Evolutionary conservation across 225 moss, liverwort and hornwort species (phyloP), one percentile per base, ranked within the genome.

Genomic region (Marchantia polymorpha): DNA sequence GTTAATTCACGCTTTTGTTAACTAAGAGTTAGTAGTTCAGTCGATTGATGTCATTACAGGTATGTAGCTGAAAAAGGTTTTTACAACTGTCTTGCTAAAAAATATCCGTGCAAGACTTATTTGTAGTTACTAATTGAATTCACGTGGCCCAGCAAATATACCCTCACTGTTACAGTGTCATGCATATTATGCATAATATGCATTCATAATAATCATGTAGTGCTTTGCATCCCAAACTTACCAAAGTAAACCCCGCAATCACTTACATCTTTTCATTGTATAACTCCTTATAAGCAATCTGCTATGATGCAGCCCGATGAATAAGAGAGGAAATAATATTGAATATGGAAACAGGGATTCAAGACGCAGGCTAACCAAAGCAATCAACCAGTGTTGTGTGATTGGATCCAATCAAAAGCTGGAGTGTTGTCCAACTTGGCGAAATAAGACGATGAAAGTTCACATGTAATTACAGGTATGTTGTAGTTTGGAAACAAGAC

Each of bases 221-320:
- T 91, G 87, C 82, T 92, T 84, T 49, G 91, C 90, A 77, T 89
- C 89, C 96, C 92, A 96, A 64, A 92, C 89, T 66, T 92, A 90
- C 77, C 78, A 80, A n/a, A 64, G 96, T 92, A 69, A 91, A 94
- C 53, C 94, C 96, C 64, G 92, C 89, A 68, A 96, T 89, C 31
- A 96, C 96, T 81, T 88, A 92, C 69, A 92, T 94, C 76, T 89
- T 96, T 53, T 89, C 91, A 29, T 86, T 85, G 85, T 96, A 92
- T 81, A 94, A 88, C 80, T 88, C 90, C 70, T 86, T 91, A 79
- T 92, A 92, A 64, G 89, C 83, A 84, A 92, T 82, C 87, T 87
- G 84, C 26, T 51, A 52, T 72, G n/a, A n/a, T n/a, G n/a, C n/a
- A n/a, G n/a, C n/a, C 22, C 13, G 51, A 13, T 16, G 7, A 22